Conservation (phyloP, 352 stramenopile genomes). For the Pythium utonaiense region DNA sequence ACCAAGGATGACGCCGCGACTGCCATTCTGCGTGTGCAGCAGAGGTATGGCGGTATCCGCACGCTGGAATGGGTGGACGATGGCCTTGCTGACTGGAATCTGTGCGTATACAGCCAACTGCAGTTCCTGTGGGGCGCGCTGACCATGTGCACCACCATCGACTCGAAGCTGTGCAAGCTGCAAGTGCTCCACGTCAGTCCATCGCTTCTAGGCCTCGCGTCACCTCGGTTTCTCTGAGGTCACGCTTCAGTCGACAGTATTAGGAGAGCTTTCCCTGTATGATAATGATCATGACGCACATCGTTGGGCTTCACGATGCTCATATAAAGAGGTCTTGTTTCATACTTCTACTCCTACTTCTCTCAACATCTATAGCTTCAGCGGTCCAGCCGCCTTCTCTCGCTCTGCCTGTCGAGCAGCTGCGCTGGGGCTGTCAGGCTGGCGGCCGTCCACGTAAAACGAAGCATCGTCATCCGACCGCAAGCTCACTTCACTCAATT, state of each 20-base stretch:
- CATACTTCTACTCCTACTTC: neutral
- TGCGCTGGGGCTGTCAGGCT: conserved; percentile 7
- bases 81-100: neutral
- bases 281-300: neutral
- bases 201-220: conserved; percentile 69
- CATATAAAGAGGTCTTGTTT: no score
- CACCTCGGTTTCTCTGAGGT: conserved; percentile 41
- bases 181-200: conserved; percentile 57
- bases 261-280: neutral
- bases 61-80: neutral
- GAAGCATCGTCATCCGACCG: conserved; percentile 56
- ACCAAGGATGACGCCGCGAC: conserved; percentile 41
- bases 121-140: conserved; percentile 60
- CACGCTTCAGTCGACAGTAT: neutral
- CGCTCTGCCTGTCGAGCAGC: conserved; percentile 14
- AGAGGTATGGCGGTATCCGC: conserved; percentile 22
- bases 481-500: conserved; percentile 35
- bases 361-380: conserved; percentile 20
- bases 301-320: no score
- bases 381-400: conserved; percentile 13
- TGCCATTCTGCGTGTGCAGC: conserved; percentile 58
- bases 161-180: conserved; percentile 59
- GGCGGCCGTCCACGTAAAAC: conserved; percentile 48
- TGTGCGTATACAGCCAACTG: conserved; percentile 30
- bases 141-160: conserved; percentile 70